Base-by-base conservation (phyloP, 23 red algal genomes). In the Gracilaria gracilis region DNA sequence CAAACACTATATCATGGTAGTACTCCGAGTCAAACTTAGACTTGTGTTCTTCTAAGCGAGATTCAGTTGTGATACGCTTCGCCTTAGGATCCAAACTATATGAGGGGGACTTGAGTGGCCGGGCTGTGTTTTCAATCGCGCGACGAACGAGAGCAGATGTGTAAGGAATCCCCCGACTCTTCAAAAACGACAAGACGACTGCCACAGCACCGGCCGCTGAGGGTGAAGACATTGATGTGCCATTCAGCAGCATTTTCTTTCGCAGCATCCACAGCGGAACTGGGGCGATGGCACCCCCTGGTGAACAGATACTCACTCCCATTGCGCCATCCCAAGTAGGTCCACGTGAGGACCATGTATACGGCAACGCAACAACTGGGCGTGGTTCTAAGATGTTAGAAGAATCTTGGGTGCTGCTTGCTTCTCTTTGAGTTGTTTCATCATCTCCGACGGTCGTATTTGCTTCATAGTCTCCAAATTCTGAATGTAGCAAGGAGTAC, bases 211-310 rank as follows among this genome's bases (percentile, higher is more conserved):
- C 93, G 29, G 93, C 88, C 15, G 93, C 93, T 0, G 84, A 95
- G 23, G 93, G 93, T 53, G 75, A 86, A 42, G 93, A 84, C 93
- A 95, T 95, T 36, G 67, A 79, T 39, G 93, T 95, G 12, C 93
- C 93, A 50, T 95, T 95, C 23, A 95, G 24, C 32, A 95, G 69
- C 86, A 75, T 87, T 57, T 95, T 95, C 73, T 90, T 89, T 0
- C 79, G 61, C 57, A 95, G 54, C 85, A 87, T 84, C 84, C 85
- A 95, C 15, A 73, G 57, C n/a, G 93, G 84, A 21, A 88, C 75
- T 24, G 93, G 75, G 25, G 93, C 93, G 25, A 90, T 83, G 6
- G 93, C 93, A 46, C 93, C 93, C 15, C 93, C 93, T 1, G 93
- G 93, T 8, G 93, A 86, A 29, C 83, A 90, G 33, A 95, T 77